These are phyloP conservation scores for Cairneyella variabilis DNA, from an alignment of 495 filamentous ascomycete species.

Conservation along the genomic window DNA sequence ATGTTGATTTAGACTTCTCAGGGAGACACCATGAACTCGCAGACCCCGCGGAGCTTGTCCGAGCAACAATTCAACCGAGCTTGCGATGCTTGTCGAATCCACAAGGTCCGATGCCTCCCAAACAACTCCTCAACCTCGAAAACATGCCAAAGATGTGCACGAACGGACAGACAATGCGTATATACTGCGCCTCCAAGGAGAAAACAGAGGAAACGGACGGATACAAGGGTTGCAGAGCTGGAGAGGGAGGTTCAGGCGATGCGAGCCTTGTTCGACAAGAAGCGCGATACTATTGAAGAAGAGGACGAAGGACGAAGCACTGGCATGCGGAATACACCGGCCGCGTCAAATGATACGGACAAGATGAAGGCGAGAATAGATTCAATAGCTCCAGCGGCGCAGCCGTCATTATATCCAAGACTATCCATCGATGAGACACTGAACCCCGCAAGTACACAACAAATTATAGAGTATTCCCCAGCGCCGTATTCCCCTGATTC, in stretches of 20 bases:
- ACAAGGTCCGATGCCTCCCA: constrained; percentile 73
- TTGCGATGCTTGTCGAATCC: constrained; percentile 81
- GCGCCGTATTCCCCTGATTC: constrained; percentile 25
- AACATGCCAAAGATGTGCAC: constrained; percentile 18
- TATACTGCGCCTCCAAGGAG: constrained; percentile 71
- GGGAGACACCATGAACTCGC: not conserved
- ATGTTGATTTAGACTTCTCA: too few relatives aligned
- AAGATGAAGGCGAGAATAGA: not conserved
- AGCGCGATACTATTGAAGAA: not conserved
- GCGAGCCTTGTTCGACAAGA: constrained; percentile 15
- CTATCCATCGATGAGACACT: too few relatives aligned
- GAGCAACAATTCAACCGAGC: constrained; percentile 42
- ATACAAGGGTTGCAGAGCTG: constrained; percentile 84
- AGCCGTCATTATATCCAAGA: too few relatives aligned
- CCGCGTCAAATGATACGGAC: not conserved
- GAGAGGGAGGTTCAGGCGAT: constrained; percentile 47
- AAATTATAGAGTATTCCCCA: not conserved
- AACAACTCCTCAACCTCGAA: constrained; percentile 35
- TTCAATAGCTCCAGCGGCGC: not conserved
- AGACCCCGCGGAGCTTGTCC: not conserved
- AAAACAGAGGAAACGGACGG: constrained; percentile 88
- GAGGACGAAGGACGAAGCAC: not conserved
- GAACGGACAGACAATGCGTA: constrained; percentile 48
- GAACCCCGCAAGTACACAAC: not conserved
- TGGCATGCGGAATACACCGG: not conserved